phyloP scores from a whole-genome alignment of 768 basidiomycete genomes.

The Cystofilobasidium bisporidii region DNA sequence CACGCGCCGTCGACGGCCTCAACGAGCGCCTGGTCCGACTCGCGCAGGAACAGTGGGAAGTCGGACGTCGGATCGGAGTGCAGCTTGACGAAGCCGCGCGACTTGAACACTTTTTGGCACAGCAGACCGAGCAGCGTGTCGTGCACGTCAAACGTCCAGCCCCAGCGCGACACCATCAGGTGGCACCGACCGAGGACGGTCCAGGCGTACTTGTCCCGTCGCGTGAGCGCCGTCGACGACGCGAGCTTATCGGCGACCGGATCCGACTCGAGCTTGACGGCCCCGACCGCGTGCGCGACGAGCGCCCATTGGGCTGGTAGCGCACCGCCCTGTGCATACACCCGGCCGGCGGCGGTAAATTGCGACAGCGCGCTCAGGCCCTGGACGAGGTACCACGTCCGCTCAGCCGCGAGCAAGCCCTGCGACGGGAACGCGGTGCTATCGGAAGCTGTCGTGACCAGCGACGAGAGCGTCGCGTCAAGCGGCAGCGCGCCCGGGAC shows the following conservation, averaged over 20 bases:
- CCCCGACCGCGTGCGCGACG: constrained; percentile 51
- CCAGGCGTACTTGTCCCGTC: constrained; percentile 62
- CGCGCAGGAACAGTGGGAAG: constrained; percentile 61
- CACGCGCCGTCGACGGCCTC: constrained; percentile 44
- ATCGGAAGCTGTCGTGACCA: constrained; percentile 5
- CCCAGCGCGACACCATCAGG: constrained; percentile 63
- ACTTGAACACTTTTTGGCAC: constrained; percentile 58
- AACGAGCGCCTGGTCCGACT: constrained; percentile 51
- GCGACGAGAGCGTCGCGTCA: constrained; percentile 7
- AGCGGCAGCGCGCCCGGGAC: background rate
- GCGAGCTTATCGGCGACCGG: constrained; percentile 42
- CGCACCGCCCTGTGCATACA: constrained; percentile 37
- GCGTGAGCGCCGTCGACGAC: constrained; percentile 45
- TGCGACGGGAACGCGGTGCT: constrained; percentile 4
- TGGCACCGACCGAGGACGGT: constrained; percentile 63
- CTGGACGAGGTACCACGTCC: constrained; percentile 62
- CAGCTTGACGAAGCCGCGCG: constrained; percentile 65
- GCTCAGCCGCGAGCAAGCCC: constrained; percentile 47
- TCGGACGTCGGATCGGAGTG: constrained; percentile 49
- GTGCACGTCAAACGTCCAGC: constrained; percentile 57
- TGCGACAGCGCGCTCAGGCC: constrained; percentile 66
- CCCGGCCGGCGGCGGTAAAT: constrained; percentile 54
- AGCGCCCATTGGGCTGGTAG: constrained; percentile 60
- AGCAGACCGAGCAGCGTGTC: constrained; percentile 55
- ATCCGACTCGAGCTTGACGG: constrained; percentile 48